Evolutionary conservation across 768 basidiomycete genomes (phyloP).

Genomic region (Pulveroboletus sp.): DNA sequence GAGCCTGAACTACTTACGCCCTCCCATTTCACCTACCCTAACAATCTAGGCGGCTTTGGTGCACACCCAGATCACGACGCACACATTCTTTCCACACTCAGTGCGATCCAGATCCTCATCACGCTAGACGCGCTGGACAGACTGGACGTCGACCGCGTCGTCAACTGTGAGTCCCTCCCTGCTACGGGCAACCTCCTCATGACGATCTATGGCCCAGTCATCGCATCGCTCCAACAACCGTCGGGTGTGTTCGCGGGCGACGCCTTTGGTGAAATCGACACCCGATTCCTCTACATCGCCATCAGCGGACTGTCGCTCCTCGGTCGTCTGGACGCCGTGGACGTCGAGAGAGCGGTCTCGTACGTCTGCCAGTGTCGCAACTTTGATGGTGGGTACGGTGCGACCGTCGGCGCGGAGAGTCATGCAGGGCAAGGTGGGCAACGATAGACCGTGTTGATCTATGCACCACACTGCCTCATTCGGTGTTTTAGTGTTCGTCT

Average conservation of each 20-base stretch:
- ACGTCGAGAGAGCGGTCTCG: constrained; percentile 58
- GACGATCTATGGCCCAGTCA: constrained; percentile 45
- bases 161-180: constrained; percentile 52
- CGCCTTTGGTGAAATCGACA: constrained; percentile 86
- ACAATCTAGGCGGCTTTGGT: constrained; percentile 72
- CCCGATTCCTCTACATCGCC: constrained; percentile 88
- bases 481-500: constrained; percentile 74
- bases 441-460: too few species aligned
- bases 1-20: constrained; percentile 1
- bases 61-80: constrained; percentile 93
- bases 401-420: constrained; percentile 78
- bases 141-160: constrained; percentile 64
- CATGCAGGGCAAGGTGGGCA: constrained; percentile 82
- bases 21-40: too few species aligned
- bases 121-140: constrained; percentile 79
- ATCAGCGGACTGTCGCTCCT: constrained; percentile 78
- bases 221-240: constrained; percentile 77
- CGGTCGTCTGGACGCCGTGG: constrained; percentile 63
- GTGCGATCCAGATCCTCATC: constrained; percentile 86
- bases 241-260: constrained; percentile 92
- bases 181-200: not conserved
- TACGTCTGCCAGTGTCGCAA: constrained; percentile 81
- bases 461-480: not conserved
- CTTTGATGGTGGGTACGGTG: constrained; percentile 95
- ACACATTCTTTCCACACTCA: constrained; percentile 80